Conservation (phyloP, 768 basidiomycete genomes). For the Ephemerocybe angulata region DNA sequence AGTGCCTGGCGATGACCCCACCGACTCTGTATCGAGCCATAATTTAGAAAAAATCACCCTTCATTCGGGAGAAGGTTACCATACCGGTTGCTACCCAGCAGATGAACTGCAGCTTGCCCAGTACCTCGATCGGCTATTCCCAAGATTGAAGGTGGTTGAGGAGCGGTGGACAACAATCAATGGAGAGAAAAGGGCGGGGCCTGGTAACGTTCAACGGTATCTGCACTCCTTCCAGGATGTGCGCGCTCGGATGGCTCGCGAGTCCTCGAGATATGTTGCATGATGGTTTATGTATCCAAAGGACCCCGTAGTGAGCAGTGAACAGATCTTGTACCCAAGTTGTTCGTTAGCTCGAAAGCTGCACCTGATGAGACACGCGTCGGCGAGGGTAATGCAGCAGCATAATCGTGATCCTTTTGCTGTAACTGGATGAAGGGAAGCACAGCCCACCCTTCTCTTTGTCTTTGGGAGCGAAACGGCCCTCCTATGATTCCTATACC, state of each 20-base stretch:
- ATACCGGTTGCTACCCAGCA: neutral
- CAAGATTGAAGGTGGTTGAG: no score
- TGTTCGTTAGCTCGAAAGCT: no score
- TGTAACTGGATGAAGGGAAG: neutral
- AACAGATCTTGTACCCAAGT: no score
- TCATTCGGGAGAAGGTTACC: neutral
- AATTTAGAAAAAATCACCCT: neutral
- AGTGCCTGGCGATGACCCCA: neutral
- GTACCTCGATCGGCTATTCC: neutral
- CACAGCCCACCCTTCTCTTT: neutral
- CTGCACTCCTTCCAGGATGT: no score
- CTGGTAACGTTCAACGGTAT: neutral
- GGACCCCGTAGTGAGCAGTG: no score
- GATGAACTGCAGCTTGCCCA: neutral
- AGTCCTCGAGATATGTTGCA: no score
- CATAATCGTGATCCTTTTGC: neutral
- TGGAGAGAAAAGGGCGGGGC: neutral
- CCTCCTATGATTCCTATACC: neutral
- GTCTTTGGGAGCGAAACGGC: neutral
- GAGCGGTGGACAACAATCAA: no score
- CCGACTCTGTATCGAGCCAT: neutral
- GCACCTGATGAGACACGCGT: no score
- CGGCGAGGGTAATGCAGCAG: neutral
- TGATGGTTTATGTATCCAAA: no score
- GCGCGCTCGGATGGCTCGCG: no score